These are phyloP conservation scores for Diaporthe sp. DNA, from an alignment of 2,329 filamentous ascomycete species.

Conservation along the genomic window DNA sequence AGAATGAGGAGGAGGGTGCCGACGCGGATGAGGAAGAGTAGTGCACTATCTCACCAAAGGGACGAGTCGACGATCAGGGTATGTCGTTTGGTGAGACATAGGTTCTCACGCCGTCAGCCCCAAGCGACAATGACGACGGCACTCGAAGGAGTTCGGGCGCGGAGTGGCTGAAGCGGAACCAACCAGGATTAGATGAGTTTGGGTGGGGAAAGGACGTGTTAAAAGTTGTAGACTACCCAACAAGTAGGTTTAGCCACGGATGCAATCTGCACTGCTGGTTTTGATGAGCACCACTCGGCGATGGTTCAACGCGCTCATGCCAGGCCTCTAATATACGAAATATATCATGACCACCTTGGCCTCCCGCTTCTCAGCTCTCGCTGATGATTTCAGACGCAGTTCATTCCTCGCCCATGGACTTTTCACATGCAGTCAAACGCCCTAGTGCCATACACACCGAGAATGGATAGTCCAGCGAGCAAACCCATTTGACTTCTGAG, in stretches of 20 bases:
- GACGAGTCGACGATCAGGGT: neutral
- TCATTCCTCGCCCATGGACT: too few relatives aligned
- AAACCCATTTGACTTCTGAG: neutral
- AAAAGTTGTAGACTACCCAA: conserved; percentile 20
- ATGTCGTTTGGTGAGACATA: neutral
- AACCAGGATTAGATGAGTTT: conserved; percentile 7
- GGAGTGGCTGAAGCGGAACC: neutral
- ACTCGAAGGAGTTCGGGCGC: neutral
- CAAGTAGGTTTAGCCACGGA: neutral
- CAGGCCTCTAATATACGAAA: conserved; percentile 25
- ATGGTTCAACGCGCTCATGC: neutral
- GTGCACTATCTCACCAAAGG: conserved; percentile 26
- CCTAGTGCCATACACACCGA: too few relatives aligned
- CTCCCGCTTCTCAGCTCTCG: neutral
- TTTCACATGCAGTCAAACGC: neutral
- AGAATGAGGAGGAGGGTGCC: conserved; percentile 13
- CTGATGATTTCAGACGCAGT: neutral
- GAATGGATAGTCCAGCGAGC: neutral
- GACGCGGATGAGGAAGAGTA: conserved; percentile 35
- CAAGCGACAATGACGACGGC: conserved; percentile 4
- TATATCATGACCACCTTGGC: neutral
- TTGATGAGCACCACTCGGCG: conserved; percentile 3
- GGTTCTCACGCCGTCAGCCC: neutral
- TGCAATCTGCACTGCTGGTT: neutral
- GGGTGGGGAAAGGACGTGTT: neutral